Conservation (phyloP, 1,139 yeast genomes). For the Nakaseomyces bracarensis region DNA sequence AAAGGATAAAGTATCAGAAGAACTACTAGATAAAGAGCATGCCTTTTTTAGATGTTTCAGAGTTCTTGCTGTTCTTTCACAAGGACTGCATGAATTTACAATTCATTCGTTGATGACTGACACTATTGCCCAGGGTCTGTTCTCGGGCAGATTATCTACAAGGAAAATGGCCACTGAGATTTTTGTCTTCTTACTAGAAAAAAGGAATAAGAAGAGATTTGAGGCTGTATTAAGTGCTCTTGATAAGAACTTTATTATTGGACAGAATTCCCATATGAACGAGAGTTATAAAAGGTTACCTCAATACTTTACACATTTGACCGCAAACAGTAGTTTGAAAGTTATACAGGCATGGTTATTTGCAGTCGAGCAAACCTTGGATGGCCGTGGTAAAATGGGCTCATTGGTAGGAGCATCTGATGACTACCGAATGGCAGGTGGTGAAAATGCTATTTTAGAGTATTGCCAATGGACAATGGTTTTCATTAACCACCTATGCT, state of each 20-base stretch:
- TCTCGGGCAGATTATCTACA: conserved; percentile 60
- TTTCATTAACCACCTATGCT: conserved; percentile 64
- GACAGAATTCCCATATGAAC: conserved; percentile 49
- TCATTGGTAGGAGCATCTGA: conserved; percentile 89
- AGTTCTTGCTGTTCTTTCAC: conserved; percentile 47
- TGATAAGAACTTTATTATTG: conserved; percentile 22
- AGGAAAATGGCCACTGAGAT: conserved; percentile 78
- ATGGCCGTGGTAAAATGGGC: conserved; percentile 84
- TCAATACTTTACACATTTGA: conserved; percentile 16
- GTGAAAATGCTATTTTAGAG: conserved; percentile 69
- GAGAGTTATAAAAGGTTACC: conserved; percentile 17
- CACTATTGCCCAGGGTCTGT: conserved; percentile 51
- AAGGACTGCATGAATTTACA: conserved; percentile 51
- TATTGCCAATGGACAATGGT: conserved; percentile 74
- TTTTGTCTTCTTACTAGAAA: conserved; percentile 46
- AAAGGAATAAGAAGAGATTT: conserved; percentile 36
- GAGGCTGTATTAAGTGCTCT: conserved; percentile 19
- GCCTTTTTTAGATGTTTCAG: conserved; percentile 56
- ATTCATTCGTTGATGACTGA: conserved; percentile 45
- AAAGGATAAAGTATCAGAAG: conserved; percentile 25
- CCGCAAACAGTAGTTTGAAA: conserved; percentile 35
- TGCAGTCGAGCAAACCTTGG: conserved; percentile 63
- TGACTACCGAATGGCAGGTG: conserved; percentile 53
- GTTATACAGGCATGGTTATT: conserved; percentile 82
- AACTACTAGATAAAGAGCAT: conserved; percentile 47